Percentiles rank a stretch among this genome's conserved stretches.
phyloP scores from a whole-genome alignment of 83 land plant species.

The Picea abies region DNA sequence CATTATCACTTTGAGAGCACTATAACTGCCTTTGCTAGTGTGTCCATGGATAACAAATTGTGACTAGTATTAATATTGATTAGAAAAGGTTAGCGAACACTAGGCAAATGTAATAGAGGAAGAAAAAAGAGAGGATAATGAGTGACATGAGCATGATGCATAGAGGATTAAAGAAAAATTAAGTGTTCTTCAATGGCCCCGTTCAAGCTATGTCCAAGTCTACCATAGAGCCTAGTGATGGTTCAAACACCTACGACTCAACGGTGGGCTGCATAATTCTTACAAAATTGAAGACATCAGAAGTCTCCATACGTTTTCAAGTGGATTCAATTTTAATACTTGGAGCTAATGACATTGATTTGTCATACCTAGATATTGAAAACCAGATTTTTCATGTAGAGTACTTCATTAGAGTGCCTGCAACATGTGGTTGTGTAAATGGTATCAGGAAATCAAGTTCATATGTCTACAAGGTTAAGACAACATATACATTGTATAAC shows the following conservation, averaged over 20 bases:
- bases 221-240: slow-evolving; percentile 70
- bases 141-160: background rate
- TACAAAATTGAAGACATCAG: slow-evolving; percentile 70
- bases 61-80: slow-evolving; percentile 13
- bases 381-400: slow-evolving; percentile 59
- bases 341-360: slow-evolving; percentile 58
- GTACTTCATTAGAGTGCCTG: slow-evolving; percentile 65
- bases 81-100: slow-evolving; percentile 1
- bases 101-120: slow-evolving; percentile 1
- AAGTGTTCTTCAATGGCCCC: background rate
- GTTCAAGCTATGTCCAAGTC: slow-evolving; percentile 36
- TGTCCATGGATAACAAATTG: background rate
- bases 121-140: background rate
- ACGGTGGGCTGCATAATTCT: slow-evolving; percentile 69
- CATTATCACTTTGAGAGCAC: slow-evolving; percentile 9
- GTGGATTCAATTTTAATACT: slow-evolving; percentile 64
- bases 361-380: slow-evolving; percentile 54
- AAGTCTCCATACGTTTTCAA: slow-evolving; percentile 61
- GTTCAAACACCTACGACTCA: slow-evolving; percentile 52
- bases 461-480: slow-evolving; percentile 48
- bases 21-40: slow-evolving; percentile 16
- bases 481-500: slow-evolving; percentile 53
- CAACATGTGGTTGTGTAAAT: slow-evolving; percentile 58
- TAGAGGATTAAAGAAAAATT: background rate
- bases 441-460: slow-evolving; percentile 56